Evolutionary conservation across 139 green algal species (phyloP).

Genomic region (Edaphochlamys debaryana): DNA sequence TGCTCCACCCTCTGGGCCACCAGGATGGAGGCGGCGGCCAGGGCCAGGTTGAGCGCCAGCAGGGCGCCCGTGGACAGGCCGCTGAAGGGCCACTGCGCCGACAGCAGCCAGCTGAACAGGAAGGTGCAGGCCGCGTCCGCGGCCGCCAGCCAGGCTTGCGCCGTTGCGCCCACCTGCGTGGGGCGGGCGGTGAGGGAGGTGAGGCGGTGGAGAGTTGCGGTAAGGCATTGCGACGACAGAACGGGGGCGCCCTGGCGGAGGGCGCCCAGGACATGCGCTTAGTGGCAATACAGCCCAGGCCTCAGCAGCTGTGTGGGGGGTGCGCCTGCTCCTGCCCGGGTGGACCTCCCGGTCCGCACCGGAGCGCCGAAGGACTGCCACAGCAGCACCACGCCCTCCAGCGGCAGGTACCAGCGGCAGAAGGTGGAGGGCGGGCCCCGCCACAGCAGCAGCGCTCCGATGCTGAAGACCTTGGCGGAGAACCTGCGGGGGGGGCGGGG

Average conservation of each 20-base stretch:
- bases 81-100: conserved; percentile 20
- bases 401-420: conserved; percentile 21
- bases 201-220: too few relatives aligned
- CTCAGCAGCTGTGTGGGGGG: too few relatives aligned
- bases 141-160: background rate
- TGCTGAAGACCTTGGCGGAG: background rate
- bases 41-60: background rate
- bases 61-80: background rate
- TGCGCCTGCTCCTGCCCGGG: too few relatives aligned
- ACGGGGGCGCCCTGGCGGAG: too few relatives aligned
- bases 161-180: background rate
- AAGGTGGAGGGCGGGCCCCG: background rate
- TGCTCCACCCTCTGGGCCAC: conserved; percentile 1
- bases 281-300: too few relatives aligned
- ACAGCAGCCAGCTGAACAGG: conserved; percentile 12
- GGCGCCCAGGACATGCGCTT: too few relatives aligned
- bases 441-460: conserved; percentile 1
- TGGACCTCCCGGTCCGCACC: too few relatives aligned
- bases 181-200: too few relatives aligned
- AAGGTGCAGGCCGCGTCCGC: conserved; percentile 22
- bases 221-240: too few relatives aligned
- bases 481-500: background rate
- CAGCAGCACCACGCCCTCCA: conserved; percentile 8
- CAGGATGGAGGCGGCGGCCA: background rate
- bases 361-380: conserved; percentile 11